Base-by-base conservation (phyloP, 176 grass and related monocot genomes). In the Paspalum vaginatum region DNA sequence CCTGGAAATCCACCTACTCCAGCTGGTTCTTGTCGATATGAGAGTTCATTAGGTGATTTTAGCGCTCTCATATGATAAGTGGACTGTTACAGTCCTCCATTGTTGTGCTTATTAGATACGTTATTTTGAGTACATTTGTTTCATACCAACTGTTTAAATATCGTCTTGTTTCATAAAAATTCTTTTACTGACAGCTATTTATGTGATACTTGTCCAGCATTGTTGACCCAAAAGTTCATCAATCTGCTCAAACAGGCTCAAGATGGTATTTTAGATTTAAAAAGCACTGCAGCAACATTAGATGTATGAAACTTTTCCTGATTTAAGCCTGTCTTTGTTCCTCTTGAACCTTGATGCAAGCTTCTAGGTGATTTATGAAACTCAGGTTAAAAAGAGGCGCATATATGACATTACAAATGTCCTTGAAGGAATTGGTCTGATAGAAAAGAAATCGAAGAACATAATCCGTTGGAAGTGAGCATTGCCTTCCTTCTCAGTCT, bases 371-470 rank as follows among this genome's bases (percentile, higher is more conserved):
- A 17, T 82, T 86, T 62, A 69, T 54, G 82, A 76, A 71, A 79
- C 64, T 64, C 72, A 99, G 96, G 93, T 95, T 71, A 76, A 89
- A 61, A 99, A 99, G 80, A 87, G 96, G 59, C 82, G 93, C 39
- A 89, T 99, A 47, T 99, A 99, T 95, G 96, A 99, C 81, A 95
- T 99, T 65, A 99, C 93, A 79, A 99, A 99, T 83, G 96, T 99
- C 51, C 96, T 99, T 60, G 96, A 95, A 95, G 96, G 90, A 83
- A 95, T 91, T 54, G 96, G 93, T 21, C 74, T 99, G 42, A 91
- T 91, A 86, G 92, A 99, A 85, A 99, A 99, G 88, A 99, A 91
- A 70, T 85, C 82, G 47, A 99, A 95, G 76, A 99, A 95, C 63
- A 83, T 58, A 86, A 95, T 99, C 37, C 54, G 67, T 74, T 93